Base-by-base conservation (phyloP, 1,284 basidiomycete genomes). In the Sutorius eximius region DNA sequence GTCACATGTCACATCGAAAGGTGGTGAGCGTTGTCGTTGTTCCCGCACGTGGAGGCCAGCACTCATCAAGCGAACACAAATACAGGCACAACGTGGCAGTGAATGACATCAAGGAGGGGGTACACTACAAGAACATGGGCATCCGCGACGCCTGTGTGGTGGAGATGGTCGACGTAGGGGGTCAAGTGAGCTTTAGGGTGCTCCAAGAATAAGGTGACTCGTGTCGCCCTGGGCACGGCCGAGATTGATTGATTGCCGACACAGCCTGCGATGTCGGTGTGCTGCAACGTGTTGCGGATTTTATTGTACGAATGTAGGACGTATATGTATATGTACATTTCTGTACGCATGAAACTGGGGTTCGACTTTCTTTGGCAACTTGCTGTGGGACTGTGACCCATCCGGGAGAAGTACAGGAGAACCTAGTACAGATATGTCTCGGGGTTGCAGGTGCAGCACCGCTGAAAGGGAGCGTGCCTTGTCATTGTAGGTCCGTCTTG, bases 401-500 rank as follows among this genome's bases (percentile, higher is more conserved):
- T 32, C n/a, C 41, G 32, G 27, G 6, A 20, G 51, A 41, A 53
- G 8, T 16, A 12, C 13, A 5, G 7, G 20, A 22, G 34, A 20
- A 33, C 5, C 15, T 20, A 30, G 29, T 22, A 51, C 18, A 30
- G 24, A 33, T 49, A 34, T 32, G 33, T n/a, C 33, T 30, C 33
- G 36, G 36, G 45, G 22, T 36, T 59, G 15, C 27, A 15, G 5
- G 40, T 3, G 15, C 36, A 22, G 41, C 37, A 49, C 52, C 59
- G 52, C 64, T 56, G 61, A 52, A 36, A 52, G 15, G 15, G 29
- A 49, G 22, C 24, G 13, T 44, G 12, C 5, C 44, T 29, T 38
- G 51, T 64, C 36, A 16, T 18, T 61, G 63, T 67, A 22, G 61
- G 62, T 61, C 65, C 62, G 40, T 43, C 49, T 55, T 67, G 54